Conservation (phyloP, 2,329 filamentous ascomycete species). For the Fonsecaea multimorphosa region DNA sequence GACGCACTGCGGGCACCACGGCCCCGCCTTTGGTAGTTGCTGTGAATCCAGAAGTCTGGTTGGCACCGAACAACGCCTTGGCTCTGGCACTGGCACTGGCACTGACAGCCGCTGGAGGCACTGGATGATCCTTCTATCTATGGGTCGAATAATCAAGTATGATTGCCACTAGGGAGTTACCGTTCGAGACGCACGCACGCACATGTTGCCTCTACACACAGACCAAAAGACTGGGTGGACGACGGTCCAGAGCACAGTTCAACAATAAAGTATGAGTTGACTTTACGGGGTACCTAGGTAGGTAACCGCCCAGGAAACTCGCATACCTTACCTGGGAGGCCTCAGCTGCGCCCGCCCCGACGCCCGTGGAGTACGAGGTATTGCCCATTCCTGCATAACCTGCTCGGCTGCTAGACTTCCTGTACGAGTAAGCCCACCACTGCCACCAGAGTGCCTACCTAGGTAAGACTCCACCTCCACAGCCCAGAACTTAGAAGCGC, state of each 20-base stretch:
- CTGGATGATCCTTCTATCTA: conserved; percentile 4
- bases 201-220: conserved; percentile 8
- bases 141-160: conserved; percentile 3
- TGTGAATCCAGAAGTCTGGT: conserved; percentile 25
- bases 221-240: conserved; percentile 3
- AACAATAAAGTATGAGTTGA: not conserved
- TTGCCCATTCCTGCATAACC: conserved; percentile 1
- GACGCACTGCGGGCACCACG: conserved; percentile 14
- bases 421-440: too few relatives aligned
- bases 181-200: conserved; percentile 18
- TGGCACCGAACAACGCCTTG: conserved; percentile 18
- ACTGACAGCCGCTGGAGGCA: conserved; percentile 21
- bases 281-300: not conserved
- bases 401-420: not conserved
- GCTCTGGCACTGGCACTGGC: conserved; percentile 19
- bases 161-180: not conserved
- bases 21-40: conserved; percentile 4
- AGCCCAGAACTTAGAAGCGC: not conserved
- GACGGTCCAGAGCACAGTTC: not conserved
- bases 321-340: not conserved
- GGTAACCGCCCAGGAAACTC: not conserved
- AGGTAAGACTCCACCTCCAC: conserved; percentile 6
- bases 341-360: conserved; percentile 3
- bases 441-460: not conserved
- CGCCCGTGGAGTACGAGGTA: not conserved